phyloP scores from a whole-genome alignment of 306 rosid genomes.

The peach (Prunus persica) region DNA sequence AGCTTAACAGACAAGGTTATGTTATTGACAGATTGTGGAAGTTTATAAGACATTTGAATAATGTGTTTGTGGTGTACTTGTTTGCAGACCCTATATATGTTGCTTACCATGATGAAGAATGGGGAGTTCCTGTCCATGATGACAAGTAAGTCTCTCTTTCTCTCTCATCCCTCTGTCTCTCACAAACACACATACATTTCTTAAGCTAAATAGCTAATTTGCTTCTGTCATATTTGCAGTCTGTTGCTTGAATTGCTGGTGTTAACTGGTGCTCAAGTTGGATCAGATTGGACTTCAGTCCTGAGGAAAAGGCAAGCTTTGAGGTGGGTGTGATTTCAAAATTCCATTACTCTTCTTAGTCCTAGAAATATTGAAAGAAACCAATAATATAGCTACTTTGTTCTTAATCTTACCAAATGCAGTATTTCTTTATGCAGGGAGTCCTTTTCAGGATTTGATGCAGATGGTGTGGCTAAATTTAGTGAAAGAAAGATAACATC shows the following conservation, averaged over 20 bases:
- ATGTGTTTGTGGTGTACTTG: not conserved
- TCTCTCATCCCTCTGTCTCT: not conserved
- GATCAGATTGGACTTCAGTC: conserved; percentile 83
- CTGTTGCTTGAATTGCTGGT: conserved; percentile 67
- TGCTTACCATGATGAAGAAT: conserved; percentile 88
- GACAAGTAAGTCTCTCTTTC: conserved; percentile 55
- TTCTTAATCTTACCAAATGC: not conserved
- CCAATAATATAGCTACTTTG: not conserved
- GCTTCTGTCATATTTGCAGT: conserved; percentile 25
- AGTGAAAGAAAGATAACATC: conserved; percentile 62
- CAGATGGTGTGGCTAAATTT: conserved; percentile 58
- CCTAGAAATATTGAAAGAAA: not conserved
- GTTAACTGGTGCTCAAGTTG: conserved; percentile 75
- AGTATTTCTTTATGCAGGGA: conserved; percentile 37
- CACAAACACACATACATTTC: not conserved
- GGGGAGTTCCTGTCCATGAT: conserved; percentile 93
- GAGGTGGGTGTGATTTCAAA: conserved; percentile 43
- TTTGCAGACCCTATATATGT: conserved; percentile 68
- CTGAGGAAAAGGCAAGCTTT: conserved; percentile 67
- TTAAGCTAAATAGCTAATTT: not conserved
- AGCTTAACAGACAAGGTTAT: not conserved
- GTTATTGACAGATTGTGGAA: not conserved
- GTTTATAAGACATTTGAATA: not conserved
- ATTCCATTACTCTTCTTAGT: not conserved
- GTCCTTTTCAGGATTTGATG: conserved; percentile 76